phyloP scores from a whole-genome alignment of 2,329 filamentous ascomycete genomes.

The Helotiales sp. region DNA sequence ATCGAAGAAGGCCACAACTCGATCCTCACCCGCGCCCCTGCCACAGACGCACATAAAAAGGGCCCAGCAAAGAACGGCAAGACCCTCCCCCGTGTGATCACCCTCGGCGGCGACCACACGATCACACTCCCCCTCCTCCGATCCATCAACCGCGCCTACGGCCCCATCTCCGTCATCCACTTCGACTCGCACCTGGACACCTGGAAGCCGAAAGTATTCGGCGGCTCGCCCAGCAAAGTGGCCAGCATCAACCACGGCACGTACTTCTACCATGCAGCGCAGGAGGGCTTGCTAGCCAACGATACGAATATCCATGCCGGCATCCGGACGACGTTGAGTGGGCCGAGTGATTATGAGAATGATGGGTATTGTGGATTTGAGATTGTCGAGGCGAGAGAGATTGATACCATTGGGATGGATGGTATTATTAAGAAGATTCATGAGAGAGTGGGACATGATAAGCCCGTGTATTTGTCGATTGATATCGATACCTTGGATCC shows the following conservation, averaged over 20 bases:
- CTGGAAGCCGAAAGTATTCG: slow-evolving; percentile 86
- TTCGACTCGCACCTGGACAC: slow-evolving; percentile 71
- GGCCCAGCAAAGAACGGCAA: slow-evolving; percentile 75
- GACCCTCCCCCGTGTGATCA: slow-evolving; percentile 81
- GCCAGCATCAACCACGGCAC: slow-evolving; percentile 86
- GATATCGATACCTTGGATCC: slow-evolving; percentile 91
- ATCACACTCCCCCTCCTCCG: slow-evolving; percentile 64
- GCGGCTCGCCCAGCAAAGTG: slow-evolving; percentile 76
- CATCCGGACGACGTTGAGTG: slow-evolving; percentile 81
- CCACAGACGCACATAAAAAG: slow-evolving; percentile 67
- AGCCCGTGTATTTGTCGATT: slow-evolving; percentile 80
- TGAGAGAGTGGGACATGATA: slow-evolving; percentile 73
- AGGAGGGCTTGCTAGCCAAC: slow-evolving; percentile 78
- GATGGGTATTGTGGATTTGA: slow-evolving; percentile 85
- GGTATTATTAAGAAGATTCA: slow-evolving; percentile 81
- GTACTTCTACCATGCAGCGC: slow-evolving; percentile 83
- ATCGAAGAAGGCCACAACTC: slow-evolving; percentile 85
- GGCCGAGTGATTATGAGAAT: slow-evolving; percentile 81
- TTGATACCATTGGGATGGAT: slow-evolving; percentile 69
- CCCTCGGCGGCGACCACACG: slow-evolving; percentile 69
- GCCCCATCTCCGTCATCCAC: slow-evolving; percentile 64
- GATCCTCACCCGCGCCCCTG: slow-evolving; percentile 72
- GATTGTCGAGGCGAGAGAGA: slow-evolving; percentile 77
- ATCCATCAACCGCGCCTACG: slow-evolving; percentile 65
- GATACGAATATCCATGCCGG: slow-evolving; percentile 88